Base-by-base conservation (phyloP, 2,329 filamentous ascomycete genomes). In the Tolypocladium nubicola region DNA sequence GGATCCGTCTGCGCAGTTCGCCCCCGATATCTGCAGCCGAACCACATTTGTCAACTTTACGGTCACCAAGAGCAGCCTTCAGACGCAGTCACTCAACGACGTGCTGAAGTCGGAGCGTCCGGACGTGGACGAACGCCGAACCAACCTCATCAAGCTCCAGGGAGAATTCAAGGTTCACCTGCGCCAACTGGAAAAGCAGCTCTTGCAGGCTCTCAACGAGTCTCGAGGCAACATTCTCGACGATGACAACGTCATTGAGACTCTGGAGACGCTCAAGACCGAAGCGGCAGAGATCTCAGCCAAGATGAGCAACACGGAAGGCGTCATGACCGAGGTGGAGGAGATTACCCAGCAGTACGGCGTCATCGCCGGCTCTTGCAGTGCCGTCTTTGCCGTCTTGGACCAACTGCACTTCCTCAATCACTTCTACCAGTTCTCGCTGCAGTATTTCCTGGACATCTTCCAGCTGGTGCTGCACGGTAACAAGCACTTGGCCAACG, bases 11-110 rank as follows among this genome's bases (percentile, higher is more conserved):
- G 93, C 94, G 33, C 90, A 87, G 9, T 99, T 99, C 71, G 86
- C 94, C 9, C 95, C 94, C 0, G 94, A 99, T 69, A 90, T 99
- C 62, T 99, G 95, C 84, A 96, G 91, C 79, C 85, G 95, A 67
- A 97, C 94, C 8, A 99, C 95, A 0, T 96, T 99, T 74, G 94
- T 99, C 81, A 99, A 99, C 75, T 99, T 99, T 66, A 97, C 95
- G 1, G 93, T 99, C 61, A 99, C 94, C 5, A 93, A 97, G 76
- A 97, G 94, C 82, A 97, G 93, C 79, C 80, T 99, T 68, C 94
- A 96, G 75, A 97, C 94, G 2, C 94, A 99, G 73, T 97, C 94
- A 1, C 84, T 99, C 64, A 97, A 97, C 65, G 92, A 99, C 62
- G 94, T 97, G 39, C 83, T 99, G 67, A 97, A 97, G 73, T 96